Conservation (phyloP, 2,329 filamentous ascomycete species). For the Aspergillus sp. region DNA sequence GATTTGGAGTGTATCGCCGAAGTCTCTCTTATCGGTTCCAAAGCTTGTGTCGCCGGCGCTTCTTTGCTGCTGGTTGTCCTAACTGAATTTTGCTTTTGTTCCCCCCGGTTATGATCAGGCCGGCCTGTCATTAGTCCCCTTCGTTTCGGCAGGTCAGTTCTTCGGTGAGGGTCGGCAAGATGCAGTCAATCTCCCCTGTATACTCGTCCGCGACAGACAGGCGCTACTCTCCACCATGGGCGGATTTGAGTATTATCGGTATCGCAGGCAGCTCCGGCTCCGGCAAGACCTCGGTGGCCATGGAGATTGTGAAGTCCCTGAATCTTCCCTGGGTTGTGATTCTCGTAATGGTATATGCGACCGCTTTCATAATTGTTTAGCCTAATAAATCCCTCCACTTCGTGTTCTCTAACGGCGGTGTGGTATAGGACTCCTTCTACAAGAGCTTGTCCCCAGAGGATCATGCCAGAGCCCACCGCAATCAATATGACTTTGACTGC, state of each 20-base stretch:
- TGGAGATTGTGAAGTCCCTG: slow-evolving; percentile 84
- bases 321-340: slow-evolving; percentile 98
- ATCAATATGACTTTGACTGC: slow-evolving; percentile 95
- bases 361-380: slow-evolving; percentile 6
- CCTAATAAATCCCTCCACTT: neutral
- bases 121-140: neutral
- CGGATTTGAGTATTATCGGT: slow-evolving; percentile 92
- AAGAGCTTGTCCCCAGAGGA: slow-evolving; percentile 80
- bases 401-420: slow-evolving; percentile 21
- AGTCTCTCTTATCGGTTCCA: slow-evolving; percentile 2
- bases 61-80: neutral
- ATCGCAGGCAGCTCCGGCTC: slow-evolving; percentile 95
- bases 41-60: neutral
- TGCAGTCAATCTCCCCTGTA: slow-evolving; percentile 43
- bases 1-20: neutral
- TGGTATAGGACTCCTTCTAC: slow-evolving; percentile 86
- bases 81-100: neutral
- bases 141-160: slow-evolving; percentile 5
- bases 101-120: slow-evolving; percentile 8
- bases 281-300: slow-evolving; percentile 88
- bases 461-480: slow-evolving; percentile 77
- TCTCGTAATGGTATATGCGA: slow-evolving; percentile 76
- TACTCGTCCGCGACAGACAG: slow-evolving; percentile 53
- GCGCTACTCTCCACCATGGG: slow-evolving; percentile 93
- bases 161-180: slow-evolving; percentile 19